These are phyloP conservation scores for Prunus dulcis DNA, from an alignment of 306 rosid genomes.

Conservation along the genomic window DNA sequence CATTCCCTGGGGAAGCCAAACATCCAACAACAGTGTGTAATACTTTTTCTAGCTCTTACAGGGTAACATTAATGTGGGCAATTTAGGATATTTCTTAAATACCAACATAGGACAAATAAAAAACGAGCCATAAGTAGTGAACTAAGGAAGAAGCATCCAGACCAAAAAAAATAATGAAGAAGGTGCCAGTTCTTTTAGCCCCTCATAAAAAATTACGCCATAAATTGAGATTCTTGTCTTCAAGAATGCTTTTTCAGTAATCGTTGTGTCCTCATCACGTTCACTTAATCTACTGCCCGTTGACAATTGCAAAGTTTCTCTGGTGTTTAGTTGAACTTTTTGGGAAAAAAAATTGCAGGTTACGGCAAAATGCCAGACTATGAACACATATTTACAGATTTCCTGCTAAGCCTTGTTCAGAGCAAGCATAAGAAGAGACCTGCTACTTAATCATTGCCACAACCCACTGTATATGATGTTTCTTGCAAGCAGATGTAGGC, in stretches of 20 bases:
- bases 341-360: slow-evolving; percentile 40
- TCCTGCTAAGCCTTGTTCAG: slow-evolving; percentile 58
- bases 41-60: neutral
- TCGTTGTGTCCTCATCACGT: neutral
- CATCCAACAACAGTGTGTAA: too few species aligned
- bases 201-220: neutral
- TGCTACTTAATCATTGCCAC: slow-evolving; percentile 5
- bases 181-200: too few species aligned
- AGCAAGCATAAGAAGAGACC: slow-evolving; percentile 53
- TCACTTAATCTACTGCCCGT: too few species aligned
- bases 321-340: neutral
- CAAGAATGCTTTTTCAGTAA: neutral
- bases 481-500: neutral
- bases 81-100: too few species aligned
- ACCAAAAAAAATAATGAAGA: too few species aligned
- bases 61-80: too few species aligned
- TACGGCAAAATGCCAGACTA: slow-evolving; percentile 91
- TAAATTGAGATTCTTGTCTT: neutral
- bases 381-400: slow-evolving; percentile 88
- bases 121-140: neutral
- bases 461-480: slow-evolving; percentile 1
- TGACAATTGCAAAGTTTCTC: neutral
- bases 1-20: too few species aligned
- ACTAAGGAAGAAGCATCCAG: too few species aligned
- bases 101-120: neutral